Evolutionary conservation across 164 flowering plant species (phyloP).

Genomic region (Sedum album): DNA sequence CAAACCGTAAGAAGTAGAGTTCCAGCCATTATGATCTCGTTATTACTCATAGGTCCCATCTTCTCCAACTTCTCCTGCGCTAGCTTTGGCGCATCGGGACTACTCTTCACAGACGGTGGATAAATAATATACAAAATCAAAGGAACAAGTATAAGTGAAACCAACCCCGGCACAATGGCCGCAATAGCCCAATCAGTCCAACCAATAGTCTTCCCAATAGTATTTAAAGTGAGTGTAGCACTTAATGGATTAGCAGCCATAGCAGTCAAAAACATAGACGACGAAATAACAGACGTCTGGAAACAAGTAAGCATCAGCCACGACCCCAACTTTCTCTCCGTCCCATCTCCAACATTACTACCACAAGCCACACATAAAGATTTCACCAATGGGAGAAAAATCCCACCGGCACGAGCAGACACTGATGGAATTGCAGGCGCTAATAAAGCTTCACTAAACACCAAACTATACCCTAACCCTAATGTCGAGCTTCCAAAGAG

Average conservation of each 20-base stretch:
- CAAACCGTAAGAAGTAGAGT: slow-evolving; percentile 83
- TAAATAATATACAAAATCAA: slow-evolving; percentile 65
- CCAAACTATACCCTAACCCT: slow-evolving; percentile 36
- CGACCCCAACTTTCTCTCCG: slow-evolving; percentile 51
- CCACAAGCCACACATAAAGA: slow-evolving; percentile 87
- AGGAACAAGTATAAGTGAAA: slow-evolving; percentile 71
- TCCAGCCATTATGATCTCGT: slow-evolving; percentile 76
- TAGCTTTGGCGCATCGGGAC: slow-evolving; percentile 89
- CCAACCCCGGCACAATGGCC: slow-evolving; percentile 85
- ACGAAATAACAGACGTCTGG: too few relatives aligned
- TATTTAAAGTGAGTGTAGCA: slow-evolving; percentile 52
- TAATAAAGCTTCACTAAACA: slow-evolving; percentile 75
- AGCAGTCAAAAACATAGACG: too few relatives aligned
- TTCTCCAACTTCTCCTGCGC: slow-evolving; percentile 75
- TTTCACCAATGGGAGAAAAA: slow-evolving; percentile 75
- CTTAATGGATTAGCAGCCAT: slow-evolving; percentile 87
- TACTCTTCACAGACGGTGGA: slow-evolving; percentile 76
- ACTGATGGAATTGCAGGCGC: slow-evolving; percentile 47
- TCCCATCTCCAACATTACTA: slow-evolving; percentile 82
- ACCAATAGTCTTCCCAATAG: too few relatives aligned
- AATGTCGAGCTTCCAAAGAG: slow-evolving; percentile 69
- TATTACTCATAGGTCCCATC: slow-evolving; percentile 84
- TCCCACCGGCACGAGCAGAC: slow-evolving; percentile 62
- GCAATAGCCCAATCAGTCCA: too few relatives aligned
- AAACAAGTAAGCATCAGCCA: too few relatives aligned